These are phyloP conservation scores for Malus hybrid DNA, from an alignment of 331 rosid genomes.

Conservation along the genomic window DNA sequence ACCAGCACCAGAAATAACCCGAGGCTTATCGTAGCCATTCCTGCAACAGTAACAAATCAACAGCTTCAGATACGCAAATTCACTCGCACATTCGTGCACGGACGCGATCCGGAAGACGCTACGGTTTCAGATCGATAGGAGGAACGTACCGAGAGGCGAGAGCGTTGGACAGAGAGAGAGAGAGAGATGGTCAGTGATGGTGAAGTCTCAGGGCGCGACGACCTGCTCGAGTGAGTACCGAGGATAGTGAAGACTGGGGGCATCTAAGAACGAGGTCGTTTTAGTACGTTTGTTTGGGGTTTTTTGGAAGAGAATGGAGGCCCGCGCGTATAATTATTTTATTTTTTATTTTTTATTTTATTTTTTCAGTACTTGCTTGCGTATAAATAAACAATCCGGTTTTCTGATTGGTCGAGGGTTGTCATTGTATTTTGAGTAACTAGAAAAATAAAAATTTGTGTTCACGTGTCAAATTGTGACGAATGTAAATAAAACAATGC, in stretches of 20 bases:
- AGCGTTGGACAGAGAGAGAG: background rate
- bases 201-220: conserved; percentile 32
- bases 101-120: background rate
- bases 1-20: conserved; percentile 47
- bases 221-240: conserved; percentile 6
- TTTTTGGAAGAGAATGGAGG: background rate
- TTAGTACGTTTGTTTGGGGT: background rate
- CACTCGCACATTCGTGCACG: background rate
- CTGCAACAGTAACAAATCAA: conserved; percentile 34
- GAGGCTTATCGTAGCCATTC: conserved; percentile 60
- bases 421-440: background rate
- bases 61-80: conserved; percentile 4
- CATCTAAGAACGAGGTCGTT: background rate
- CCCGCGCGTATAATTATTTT: background rate
- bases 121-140: conserved; percentile 25
- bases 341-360: background rate
- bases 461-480: too few species aligned
- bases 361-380: background rate
- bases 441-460: too few species aligned
- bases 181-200: background rate
- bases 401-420: background rate
- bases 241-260: background rate
- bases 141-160: conserved; percentile 21
- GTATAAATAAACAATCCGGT: background rate
- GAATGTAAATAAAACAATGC: too few species aligned